phyloP scores from a whole-genome alignment of 352 stramenopile genomes.

The Globisporangium nagaii region DNA sequence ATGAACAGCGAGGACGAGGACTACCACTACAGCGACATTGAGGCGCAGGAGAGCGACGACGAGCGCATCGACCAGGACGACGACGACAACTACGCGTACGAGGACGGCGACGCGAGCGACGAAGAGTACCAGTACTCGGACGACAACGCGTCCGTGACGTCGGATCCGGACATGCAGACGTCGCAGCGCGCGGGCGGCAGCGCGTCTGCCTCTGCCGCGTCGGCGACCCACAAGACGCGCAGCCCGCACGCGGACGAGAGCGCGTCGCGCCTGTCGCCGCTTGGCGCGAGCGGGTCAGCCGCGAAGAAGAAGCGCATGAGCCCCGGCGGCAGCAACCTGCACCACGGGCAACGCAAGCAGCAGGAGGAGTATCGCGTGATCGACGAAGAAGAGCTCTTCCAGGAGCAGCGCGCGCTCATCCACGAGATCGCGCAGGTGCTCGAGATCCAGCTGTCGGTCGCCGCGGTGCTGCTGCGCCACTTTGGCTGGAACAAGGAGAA shows the following conservation, averaged over 20 bases:
- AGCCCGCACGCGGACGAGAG: constrained; percentile 15
- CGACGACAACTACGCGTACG: constrained; percentile 7
- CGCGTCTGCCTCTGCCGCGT: neutral
- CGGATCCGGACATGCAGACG: constrained; percentile 14
- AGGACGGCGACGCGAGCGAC: constrained; percentile 18
- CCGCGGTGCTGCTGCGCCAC: constrained; percentile 75
- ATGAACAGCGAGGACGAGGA: constrained; percentile 45
- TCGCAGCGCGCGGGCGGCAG: constrained; percentile 7
- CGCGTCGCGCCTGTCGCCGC: constrained; percentile 26
- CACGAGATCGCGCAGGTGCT: constrained; percentile 72
- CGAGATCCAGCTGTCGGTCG: constrained; percentile 54
- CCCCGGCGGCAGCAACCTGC: constrained; percentile 22
- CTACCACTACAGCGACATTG: constrained; percentile 81
- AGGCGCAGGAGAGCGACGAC: constrained; percentile 43
- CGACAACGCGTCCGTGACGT: constrained; percentile 30
- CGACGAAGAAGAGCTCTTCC: constrained; percentile 72
- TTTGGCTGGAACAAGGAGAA: constrained; percentile 90
- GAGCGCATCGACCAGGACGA: constrained; percentile 13
- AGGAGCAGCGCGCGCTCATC: constrained; percentile 58
- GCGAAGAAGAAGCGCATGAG: constrained; percentile 74
- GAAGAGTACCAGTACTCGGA: constrained; percentile 70
- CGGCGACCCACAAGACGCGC: constrained; percentile 23
- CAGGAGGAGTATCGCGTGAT: constrained; percentile 78
- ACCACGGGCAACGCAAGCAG: constrained; percentile 14
- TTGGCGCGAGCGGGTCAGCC: constrained; percentile 30